Percentiles rank a stretch among this genome's conserved stretches.
Evolutionary conservation across 331 rosid species (phyloP).

Genomic region (Rhamnella rubrinervis): DNA sequence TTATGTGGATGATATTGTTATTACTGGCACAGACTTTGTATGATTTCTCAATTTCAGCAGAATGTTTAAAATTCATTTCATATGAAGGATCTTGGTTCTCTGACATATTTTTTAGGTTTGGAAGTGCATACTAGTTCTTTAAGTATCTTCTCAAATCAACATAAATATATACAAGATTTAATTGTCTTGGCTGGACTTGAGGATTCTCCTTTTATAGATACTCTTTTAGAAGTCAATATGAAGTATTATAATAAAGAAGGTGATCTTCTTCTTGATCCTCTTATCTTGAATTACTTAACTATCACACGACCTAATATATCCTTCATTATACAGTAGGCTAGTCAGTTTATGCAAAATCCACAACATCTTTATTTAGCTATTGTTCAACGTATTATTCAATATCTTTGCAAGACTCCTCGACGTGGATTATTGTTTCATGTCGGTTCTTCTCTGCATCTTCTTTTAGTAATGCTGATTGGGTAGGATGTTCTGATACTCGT

Average conservation of each 20-base stretch:
- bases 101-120: no score
- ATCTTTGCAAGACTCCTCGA: no score
- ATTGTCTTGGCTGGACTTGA: background rate
- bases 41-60: background rate
- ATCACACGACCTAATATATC: background rate
- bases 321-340: background rate
- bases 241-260: no score
- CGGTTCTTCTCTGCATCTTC: background rate
- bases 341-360: background rate
- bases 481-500: background rate
- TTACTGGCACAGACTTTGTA: background rate
- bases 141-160: background rate
- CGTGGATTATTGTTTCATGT: no score
- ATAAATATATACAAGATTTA: background rate
- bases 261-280: background rate
- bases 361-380: background rate
- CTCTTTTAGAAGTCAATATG: background rate
- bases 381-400: background rate
- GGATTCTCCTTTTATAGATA: background rate
- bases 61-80: background rate
- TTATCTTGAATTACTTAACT: background rate
- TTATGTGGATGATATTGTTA: background rate
- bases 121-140: background rate
- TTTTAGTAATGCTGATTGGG: conserved; percentile 8
- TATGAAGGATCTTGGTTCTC: no score